Percentiles rank a stretch among this genome's conserved stretches.
Conservation (phyloP, 371 early-diverging fungal species). For the Phascolomyces articulosus region DNA sequence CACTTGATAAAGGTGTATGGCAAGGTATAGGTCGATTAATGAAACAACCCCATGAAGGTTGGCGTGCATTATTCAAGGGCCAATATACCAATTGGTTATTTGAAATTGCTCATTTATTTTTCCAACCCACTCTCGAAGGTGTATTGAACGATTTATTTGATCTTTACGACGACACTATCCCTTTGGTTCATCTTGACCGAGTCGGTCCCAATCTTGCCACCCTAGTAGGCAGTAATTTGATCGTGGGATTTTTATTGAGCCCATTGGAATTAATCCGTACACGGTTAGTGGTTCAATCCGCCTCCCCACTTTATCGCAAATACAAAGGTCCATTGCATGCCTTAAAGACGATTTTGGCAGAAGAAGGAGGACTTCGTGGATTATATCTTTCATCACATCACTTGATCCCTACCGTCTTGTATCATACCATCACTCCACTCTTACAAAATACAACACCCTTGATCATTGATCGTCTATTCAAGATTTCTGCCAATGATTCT, state of each 20-base stretch:
- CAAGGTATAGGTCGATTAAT: conserved; percentile 51
- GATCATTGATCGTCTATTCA: conserved; percentile 73
- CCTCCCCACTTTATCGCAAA: conserved; percentile 71
- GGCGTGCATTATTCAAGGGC: conserved; percentile 68
- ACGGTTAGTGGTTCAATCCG: conserved; percentile 76
- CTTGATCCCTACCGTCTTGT: conserved; percentile 75
- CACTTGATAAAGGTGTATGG: conserved; percentile 66
- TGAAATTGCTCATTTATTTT: conserved; percentile 71
- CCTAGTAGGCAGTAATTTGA: conserved; percentile 67
- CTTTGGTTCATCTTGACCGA: conserved; percentile 69
- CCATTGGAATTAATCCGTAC: conserved; percentile 84
- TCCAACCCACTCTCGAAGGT: conserved; percentile 83
- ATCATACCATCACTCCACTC: conserved; percentile 75
- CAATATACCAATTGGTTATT: conserved; percentile 77
- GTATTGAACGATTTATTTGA: conserved; percentile 76
- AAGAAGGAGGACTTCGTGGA: conserved; percentile 81
- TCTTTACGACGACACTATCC: conserved; percentile 79
- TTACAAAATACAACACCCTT: conserved; percentile 71
- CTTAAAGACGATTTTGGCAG: conserved; percentile 69
- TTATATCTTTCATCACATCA: conserved; percentile 71
- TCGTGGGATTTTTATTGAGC: conserved; percentile 74
- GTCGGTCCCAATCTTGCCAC: conserved; percentile 74
- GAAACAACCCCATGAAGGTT: conserved; percentile 71
- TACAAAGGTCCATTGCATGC: conserved; percentile 81
- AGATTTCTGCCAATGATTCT: conserved; percentile 63